Evolutionary conservation across 1,284 basidiomycete genomes (phyloP).

Genomic region (Ganoderma meredithae): DNA sequence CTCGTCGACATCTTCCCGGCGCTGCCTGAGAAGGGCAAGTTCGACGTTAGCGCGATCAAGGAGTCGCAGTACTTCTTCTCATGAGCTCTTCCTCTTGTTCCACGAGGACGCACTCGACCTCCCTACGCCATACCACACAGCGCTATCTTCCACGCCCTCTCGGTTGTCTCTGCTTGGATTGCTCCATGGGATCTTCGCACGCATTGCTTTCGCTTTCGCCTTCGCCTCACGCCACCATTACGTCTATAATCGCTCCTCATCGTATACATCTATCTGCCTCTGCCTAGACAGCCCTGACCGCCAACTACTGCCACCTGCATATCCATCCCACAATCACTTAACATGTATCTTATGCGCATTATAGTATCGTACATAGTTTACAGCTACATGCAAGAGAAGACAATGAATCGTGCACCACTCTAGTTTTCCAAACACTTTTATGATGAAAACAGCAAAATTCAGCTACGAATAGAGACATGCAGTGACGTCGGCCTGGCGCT

Average conservation of each 20-base stretch:
- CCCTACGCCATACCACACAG: too few species aligned
- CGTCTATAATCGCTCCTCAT: neutral
- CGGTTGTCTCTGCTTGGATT: slow-evolving; percentile 9
- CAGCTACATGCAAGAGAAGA: slow-evolving; percentile 18
- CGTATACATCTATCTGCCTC: neutral
- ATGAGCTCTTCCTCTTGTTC: slow-evolving; percentile 47
- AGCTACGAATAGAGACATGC: too few species aligned
- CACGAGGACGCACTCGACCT: too few species aligned
- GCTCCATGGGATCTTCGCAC: slow-evolving; percentile 12
- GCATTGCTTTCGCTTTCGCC: slow-evolving; percentile 16
- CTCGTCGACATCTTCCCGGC: slow-evolving; percentile 84
- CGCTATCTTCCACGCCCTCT: neutral
- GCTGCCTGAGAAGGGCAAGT: slow-evolving; percentile 87
- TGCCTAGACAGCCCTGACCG: neutral
- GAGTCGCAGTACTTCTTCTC: slow-evolving; percentile 92
- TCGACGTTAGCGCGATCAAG: slow-evolving; percentile 88
- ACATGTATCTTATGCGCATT: slow-evolving; percentile 33
- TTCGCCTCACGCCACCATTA: slow-evolving; percentile 5
- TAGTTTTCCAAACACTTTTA: neutral
- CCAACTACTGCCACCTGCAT: slow-evolving; percentile 1
- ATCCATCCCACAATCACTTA: slow-evolving; percentile 16
- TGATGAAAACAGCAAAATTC: too few species aligned
- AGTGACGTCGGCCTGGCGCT: too few species aligned
- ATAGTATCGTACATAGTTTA: slow-evolving; percentile 26
- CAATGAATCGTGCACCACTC: slow-evolving; percentile 6